A percentile compares a stretch with the other conserved stretches of the same genome.
phyloP scores from a whole-genome alignment of 2,329 filamentous ascomycete genomes.

The Penicillium sp. region DNA sequence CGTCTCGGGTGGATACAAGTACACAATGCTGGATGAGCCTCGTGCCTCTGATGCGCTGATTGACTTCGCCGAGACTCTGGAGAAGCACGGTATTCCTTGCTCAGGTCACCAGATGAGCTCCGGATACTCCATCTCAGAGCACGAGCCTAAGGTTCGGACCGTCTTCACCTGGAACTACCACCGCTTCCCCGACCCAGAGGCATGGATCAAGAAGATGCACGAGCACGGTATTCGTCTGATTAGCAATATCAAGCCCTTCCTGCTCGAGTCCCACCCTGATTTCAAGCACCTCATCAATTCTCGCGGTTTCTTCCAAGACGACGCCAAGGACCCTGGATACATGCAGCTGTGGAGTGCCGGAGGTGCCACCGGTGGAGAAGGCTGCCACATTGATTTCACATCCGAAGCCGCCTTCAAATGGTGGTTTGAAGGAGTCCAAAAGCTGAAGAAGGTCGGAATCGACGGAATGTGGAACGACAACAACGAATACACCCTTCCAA shows the following conservation, averaged over 20 bases:
- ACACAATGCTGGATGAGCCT: slow-evolving; percentile 59
- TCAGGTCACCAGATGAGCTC: slow-evolving; percentile 73
- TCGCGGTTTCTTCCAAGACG: slow-evolving; percentile 65
- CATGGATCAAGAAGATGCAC: slow-evolving; percentile 63
- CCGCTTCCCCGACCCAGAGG: slow-evolving; percentile 68
- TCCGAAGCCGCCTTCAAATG: slow-evolving; percentile 66
- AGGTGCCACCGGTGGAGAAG: slow-evolving; percentile 68
- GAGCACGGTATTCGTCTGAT: slow-evolving; percentile 65
- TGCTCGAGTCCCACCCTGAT: slow-evolving; percentile 66
- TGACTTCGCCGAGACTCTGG: slow-evolving; percentile 61
- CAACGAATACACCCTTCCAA: slow-evolving; percentile 69
- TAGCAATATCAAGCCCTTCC: slow-evolving; percentile 72
- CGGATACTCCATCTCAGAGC: slow-evolving; percentile 69
- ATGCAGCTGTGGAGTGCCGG: slow-evolving; percentile 71
- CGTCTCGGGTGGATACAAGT: slow-evolving; percentile 66
- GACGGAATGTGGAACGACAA: slow-evolving; percentile 80
- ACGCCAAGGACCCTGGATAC: slow-evolving; percentile 54
- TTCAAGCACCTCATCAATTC: slow-evolving; percentile 61
- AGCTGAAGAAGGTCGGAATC: slow-evolving; percentile 63
- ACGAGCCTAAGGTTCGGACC: slow-evolving; percentile 67
- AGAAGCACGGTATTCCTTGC: slow-evolving; percentile 67
- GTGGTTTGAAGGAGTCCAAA: slow-evolving; percentile 69
- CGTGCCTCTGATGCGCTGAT: slow-evolving; percentile 58
- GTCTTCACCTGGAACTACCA: slow-evolving; percentile 72
- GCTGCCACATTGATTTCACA: slow-evolving; percentile 73